Conservation (phyloP, 495 filamentous ascomycete genomes). For the Staphylotrichum tortipilum region DNA sequence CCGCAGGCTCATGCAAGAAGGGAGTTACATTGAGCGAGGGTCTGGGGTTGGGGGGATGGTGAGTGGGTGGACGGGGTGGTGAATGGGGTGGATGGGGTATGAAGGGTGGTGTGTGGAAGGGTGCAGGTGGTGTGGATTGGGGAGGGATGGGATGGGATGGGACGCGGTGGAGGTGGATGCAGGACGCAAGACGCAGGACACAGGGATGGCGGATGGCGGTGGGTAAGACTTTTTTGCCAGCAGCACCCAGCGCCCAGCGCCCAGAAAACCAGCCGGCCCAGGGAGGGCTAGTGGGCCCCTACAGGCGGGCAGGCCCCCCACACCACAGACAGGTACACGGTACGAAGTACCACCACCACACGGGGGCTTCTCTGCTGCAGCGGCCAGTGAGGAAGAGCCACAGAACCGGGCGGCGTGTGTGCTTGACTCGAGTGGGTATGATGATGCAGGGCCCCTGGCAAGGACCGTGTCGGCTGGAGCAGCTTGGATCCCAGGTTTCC, state of each 20-base stretch:
- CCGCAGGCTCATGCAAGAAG: slow-evolving; percentile 7
- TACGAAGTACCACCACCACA: no score
- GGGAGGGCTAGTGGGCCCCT: no score
- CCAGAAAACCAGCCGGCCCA: not conserved
- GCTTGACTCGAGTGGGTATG: slow-evolving; percentile 13
- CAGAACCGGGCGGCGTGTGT: slow-evolving; percentile 5
- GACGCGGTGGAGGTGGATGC: no score
- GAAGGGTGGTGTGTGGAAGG: no score
- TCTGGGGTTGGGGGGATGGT: not conserved
- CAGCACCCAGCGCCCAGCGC: not conserved
- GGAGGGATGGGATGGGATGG: no score
- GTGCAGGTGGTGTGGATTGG: no score
- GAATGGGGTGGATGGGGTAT: no score
- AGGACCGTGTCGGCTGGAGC: slow-evolving; percentile 7
- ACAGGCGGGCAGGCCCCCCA: slow-evolving; percentile 7
- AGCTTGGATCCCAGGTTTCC: slow-evolving; percentile 14
- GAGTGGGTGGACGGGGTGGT: not conserved
- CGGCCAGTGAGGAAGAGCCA: slow-evolving; percentile 17
- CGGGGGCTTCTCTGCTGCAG: not conserved
- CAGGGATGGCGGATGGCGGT: no score
- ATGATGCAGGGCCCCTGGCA: slow-evolving; percentile 7
- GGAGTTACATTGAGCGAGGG: not conserved
- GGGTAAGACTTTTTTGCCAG: no score
- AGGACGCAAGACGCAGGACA: no score
- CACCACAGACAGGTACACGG: not conserved